Percentiles rank a stretch among this genome's conserved stretches.
These are phyloP conservation scores for Prototheca cutis DNA, from an alignment of 163 green algal species.

Conservation along the genomic window DNA sequence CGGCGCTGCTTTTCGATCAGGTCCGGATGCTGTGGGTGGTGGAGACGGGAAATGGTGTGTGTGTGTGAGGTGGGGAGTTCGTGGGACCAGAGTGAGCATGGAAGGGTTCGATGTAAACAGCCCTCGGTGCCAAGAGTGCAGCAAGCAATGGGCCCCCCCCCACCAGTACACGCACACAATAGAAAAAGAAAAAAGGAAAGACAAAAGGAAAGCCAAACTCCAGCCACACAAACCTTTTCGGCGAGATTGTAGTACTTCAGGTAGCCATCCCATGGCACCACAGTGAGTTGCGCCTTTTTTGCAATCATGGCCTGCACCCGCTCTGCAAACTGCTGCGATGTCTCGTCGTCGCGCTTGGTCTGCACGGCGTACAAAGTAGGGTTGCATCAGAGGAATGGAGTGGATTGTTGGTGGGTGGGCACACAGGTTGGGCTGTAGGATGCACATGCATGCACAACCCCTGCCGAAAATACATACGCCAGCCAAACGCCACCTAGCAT, in stretches of 20 bases:
- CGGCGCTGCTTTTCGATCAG: conserved; percentile 70
- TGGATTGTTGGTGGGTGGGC: neutral
- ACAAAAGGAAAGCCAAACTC: no score
- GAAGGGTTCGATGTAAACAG: no score
- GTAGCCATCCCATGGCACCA: conserved; percentile 94
- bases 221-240: conserved; percentile 60
- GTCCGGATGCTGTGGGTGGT: conserved; percentile 62
- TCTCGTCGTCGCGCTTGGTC: conserved; percentile 44
- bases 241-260: conserved; percentile 94
- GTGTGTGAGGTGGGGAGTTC: no score
- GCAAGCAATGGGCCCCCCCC: no score
- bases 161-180: no score
- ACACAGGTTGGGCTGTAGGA: no score
- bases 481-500: neutral
- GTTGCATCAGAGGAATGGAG: neutral
- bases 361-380: neutral
- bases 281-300: conserved; percentile 56
- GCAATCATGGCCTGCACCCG: conserved; percentile 66
- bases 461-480: neutral
- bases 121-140: no score
- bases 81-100: no score
- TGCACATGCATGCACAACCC: no score
- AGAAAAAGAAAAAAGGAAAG: no score
- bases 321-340: conserved; percentile 60
- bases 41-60: no score